Conservation (phyloP, 257 asterid species). For the Solanum bulbocastanum region DNA sequence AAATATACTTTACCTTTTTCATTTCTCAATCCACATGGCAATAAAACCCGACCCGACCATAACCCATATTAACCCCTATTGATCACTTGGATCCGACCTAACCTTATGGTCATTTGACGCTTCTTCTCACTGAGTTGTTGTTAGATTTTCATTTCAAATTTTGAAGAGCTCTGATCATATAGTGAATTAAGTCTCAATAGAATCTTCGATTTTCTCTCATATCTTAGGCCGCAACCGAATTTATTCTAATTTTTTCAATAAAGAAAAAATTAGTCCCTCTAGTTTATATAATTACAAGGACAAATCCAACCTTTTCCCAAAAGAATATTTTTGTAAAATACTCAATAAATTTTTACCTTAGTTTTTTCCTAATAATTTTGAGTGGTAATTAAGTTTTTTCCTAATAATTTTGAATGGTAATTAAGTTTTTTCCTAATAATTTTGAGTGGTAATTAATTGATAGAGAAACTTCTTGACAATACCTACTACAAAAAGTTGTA, state of each 20-base stretch:
- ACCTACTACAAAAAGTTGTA: not conserved
- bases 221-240: too few species aligned
- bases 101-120: too few species aligned
- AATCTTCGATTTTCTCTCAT: too few species aligned
- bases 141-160: too few species aligned
- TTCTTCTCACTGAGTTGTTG: too few species aligned
- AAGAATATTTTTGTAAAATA: not conserved
- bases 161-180: too few species aligned
- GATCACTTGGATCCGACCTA: not conserved
- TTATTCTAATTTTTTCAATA: too few species aligned
- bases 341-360: not conserved
- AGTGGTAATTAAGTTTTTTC: not conserved
- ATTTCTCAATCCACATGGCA: not conserved
- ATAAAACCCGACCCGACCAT: not conserved
- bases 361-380: not conserved
- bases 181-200: too few species aligned
- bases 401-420: not conserved
- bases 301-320: not conserved
- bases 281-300: not conserved
- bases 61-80: not conserved
- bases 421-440: too few species aligned
- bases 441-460: not conserved
- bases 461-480: not conserved
- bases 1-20: too few species aligned
- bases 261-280: not conserved